Conservation (phyloP, 2,329 filamentous ascomycete species). For the Trichoderma citrinoviride region DNA sequence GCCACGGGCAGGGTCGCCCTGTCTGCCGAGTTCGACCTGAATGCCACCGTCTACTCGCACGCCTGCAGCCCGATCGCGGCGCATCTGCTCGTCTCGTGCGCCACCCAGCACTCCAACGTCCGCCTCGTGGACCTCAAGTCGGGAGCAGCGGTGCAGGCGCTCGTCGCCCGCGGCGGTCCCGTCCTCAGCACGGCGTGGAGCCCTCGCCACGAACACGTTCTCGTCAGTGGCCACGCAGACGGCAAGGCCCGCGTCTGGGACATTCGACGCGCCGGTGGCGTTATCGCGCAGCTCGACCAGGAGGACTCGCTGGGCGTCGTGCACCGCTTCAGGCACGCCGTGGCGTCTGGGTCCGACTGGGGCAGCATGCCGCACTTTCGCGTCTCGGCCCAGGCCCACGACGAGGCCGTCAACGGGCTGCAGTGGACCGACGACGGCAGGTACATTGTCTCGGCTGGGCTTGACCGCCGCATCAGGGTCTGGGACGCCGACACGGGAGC, state of each 20-base stretch:
- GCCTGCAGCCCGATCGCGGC: conserved; percentile 70
- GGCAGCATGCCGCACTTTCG: conserved; percentile 40
- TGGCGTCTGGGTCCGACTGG: conserved; percentile 33
- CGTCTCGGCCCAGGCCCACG: conserved; percentile 64
- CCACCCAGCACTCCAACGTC: conserved; percentile 80
- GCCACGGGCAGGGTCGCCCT: conserved; percentile 59
- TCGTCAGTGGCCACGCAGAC: conserved; percentile 82
- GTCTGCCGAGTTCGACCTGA: conserved; percentile 66
- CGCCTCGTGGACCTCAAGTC: conserved; percentile 84
- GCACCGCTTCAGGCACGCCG: conserved; percentile 38
- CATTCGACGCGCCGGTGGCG: conserved; percentile 72
- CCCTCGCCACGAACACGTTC: conserved; percentile 71
- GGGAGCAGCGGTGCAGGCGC: conserved; percentile 67
- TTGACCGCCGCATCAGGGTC: conserved; percentile 80
- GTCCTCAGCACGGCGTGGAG: conserved; percentile 77
- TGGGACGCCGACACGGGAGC: conserved; percentile 80
- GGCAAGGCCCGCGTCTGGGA: conserved; percentile 86
- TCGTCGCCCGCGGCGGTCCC: conserved; percentile 66
- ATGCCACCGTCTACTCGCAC: conserved; percentile 71
- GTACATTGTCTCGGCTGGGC: conserved; percentile 75
- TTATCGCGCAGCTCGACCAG: conserved; percentile 75
- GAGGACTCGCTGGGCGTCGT: conserved; percentile 75
- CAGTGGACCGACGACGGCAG: conserved; percentile 79
- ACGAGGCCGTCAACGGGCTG: conserved; percentile 78
- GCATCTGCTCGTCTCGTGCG: conserved; percentile 80